Base-by-base conservation (phyloP, 371 early-diverging fungal species). In the Mucor racemosus region DNA sequence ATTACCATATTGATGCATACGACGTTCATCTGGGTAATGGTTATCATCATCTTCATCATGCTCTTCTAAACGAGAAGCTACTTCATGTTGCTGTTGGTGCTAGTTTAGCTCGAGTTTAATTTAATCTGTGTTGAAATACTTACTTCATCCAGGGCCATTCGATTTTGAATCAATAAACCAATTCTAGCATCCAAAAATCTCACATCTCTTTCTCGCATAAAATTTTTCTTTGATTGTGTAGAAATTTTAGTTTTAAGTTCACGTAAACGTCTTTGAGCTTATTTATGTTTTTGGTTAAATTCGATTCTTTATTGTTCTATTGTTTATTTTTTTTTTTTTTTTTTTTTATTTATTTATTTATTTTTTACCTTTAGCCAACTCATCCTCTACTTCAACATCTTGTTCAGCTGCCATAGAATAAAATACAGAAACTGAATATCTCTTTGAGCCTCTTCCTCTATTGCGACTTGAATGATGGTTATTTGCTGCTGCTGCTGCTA, bases 401-500 rank as follows among this genome's bases (percentile, higher is more conserved):
- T 95, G 93, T 75, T 95, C 96, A 35, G 95, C 94, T 38, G 94
- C 96, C 88, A 96, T 95, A 4, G 97, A 97, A 71, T 94, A 96
- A 48, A 95, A 85, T 36, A 92, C 95, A 21, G 89, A 91, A 4
- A 95, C 91, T 0, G 96, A 96, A 78, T 94, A 94, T 67, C 93
- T 81, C 62, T 91, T 85, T n/a, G 78, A 80, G n/a, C 66, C 67
- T 68, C 78, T 62, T n/a, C 78, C 76, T 53, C 72, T 62, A 14
- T 61, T 72, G 40, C 81, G 63, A 46, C 60, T 74, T 8, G 81
- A 80, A 58, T 79, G 77, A 34, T 76, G 81, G 39, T 73, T 80
- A 44, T 80, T 80, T 1, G 81, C 81, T 63, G 80, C 77, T 13
- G 81, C 83, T 14, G 83, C 83, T 46, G 82, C 78, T n/a, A 77